Evolutionary conservation across 2,329 filamentous ascomycete species (phyloP).

Genomic region (Aspergillus ustus): DNA sequence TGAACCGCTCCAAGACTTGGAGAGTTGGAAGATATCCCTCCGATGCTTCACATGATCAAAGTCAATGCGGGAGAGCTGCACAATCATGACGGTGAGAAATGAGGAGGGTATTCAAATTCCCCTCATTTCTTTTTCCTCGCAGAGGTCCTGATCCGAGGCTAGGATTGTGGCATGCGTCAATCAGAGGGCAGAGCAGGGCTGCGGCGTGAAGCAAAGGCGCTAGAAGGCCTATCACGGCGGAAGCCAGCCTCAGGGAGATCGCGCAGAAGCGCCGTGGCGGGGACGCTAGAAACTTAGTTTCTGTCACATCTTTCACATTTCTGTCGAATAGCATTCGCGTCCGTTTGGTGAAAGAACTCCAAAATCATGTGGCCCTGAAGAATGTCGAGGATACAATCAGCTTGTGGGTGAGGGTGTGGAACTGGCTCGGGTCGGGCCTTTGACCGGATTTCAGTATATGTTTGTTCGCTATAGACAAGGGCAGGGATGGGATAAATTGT

Average conservation of each 20-base stretch:
- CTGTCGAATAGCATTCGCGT: background rate
- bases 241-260: conserved; percentile 16
- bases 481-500: background rate
- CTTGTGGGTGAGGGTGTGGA: conserved; percentile 2
- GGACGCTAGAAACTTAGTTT: conserved; percentile 18
- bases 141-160: conserved; percentile 5
- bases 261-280: conserved; percentile 26
- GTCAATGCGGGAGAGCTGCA: conserved; percentile 16
- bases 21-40: background rate
- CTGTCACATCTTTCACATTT: conserved; percentile 7
- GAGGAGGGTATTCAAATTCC: background rate
- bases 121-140: background rate
- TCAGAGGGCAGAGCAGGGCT: conserved; percentile 6
- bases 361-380: background rate
- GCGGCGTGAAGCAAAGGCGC: conserved; percentile 1
- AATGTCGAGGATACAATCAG: conserved; percentile 2
- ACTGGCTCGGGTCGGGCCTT: conserved; percentile 14
- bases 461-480: background rate
- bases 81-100: background rate
- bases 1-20: background rate
- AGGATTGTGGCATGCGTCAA: conserved; percentile 10
- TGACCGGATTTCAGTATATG: background rate
- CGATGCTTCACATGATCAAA: conserved; percentile 17
- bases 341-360: background rate
- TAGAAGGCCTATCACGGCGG: conserved; percentile 10